Base-by-base conservation (phyloP, 176 grass and related monocot species). In the Zizania latifolia region DNA sequence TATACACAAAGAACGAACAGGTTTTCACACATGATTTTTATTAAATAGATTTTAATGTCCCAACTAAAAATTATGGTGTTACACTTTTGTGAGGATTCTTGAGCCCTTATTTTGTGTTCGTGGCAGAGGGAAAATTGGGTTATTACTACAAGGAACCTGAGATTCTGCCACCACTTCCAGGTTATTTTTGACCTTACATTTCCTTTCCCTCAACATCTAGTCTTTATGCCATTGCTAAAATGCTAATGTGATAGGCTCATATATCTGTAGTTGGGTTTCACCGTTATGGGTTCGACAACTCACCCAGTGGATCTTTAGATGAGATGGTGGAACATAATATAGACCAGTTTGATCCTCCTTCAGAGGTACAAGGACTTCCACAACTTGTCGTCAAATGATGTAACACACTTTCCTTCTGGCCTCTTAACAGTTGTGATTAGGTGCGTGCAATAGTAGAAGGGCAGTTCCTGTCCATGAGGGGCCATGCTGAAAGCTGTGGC, bases 131-230 rank as follows among this genome's bases (percentile, higher is more conserved):
- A 57, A 92, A 74, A 72, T 58, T 93, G 32, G 84, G 94, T 82
- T 97, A 89, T 66, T 93, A 91, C 78, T 97, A 92, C 91, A 92
- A 86, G 69, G 94, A 97, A 12, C 91, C 89, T 65, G 94, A 93
- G 80, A 97, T 93, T 74, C 90, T 93, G 37, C 94, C 94, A 26
- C 88, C 94, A 10, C 83, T 93, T 48, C 81, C 90, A 77, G 88
- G 94, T 91, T 77, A 40, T 81, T 62, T 79, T 72, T 45, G 17
- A 39, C 45, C 46, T 80, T 12, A 45, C 30, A 60, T 69, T 75
- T 27, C 5, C 4, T 37, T 77, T 35, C 15, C 40, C 64, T 44
- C 15, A 19, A 3, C 3, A 45, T 17, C 45, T 4, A 13, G 4
- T 40, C 34, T 78, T 80, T 0, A 27, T 59, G 15, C 66, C 68